Percentiles rank a stretch among this genome's conserved stretches.
Conservation (phyloP, 2,329 filamentous ascomycete species). For the Metarhizium brunneum region DNA sequence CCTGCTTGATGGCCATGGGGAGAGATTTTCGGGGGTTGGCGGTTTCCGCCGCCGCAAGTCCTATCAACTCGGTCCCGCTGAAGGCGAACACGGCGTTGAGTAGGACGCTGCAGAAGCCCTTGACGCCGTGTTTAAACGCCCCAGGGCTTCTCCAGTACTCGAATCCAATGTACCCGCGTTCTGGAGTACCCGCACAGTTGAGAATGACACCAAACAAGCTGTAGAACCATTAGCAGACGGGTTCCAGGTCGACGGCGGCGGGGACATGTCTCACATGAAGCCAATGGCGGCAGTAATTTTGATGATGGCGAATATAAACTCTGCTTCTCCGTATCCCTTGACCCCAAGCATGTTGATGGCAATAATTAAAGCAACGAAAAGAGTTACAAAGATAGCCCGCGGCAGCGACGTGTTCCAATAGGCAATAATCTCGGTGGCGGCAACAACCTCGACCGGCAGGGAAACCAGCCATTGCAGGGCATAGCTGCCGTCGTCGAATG, state of each 20-base stretch:
- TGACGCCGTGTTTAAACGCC: slow-evolving; percentile 14
- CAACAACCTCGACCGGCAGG: slow-evolving; percentile 77
- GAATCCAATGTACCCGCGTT: slow-evolving; percentile 12
- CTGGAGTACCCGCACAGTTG: slow-evolving; percentile 11
- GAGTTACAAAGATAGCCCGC: slow-evolving; percentile 68
- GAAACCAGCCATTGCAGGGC: slow-evolving; percentile 80
- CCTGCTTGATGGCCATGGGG: slow-evolving; percentile 15
- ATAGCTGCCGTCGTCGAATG: slow-evolving; percentile 43
- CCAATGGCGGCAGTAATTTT: slow-evolving; percentile 80
- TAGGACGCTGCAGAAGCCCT: slow-evolving; percentile 14
- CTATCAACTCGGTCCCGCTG: slow-evolving; percentile 14
- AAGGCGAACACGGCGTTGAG: slow-evolving; percentile 13
- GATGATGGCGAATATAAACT: slow-evolving; percentile 78
- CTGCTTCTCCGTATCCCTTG: slow-evolving; percentile 79
- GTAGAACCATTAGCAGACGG: background rate
- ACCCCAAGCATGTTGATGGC: slow-evolving; percentile 82
- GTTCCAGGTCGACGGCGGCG: background rate
- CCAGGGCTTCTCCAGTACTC: slow-evolving; percentile 14
- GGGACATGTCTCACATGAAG: slow-evolving; percentile 56
- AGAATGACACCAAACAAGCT: slow-evolving; percentile 13
- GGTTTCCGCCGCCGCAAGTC: slow-evolving; percentile 15
- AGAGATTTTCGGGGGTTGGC: slow-evolving; percentile 15
- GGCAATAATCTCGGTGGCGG: slow-evolving; percentile 72
- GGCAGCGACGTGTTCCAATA: slow-evolving; percentile 64
- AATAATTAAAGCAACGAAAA: slow-evolving; percentile 71